phyloP scores from a whole-genome alignment of 2,329 filamentous ascomycete genomes.

The Fonsecaea monophora region DNA sequence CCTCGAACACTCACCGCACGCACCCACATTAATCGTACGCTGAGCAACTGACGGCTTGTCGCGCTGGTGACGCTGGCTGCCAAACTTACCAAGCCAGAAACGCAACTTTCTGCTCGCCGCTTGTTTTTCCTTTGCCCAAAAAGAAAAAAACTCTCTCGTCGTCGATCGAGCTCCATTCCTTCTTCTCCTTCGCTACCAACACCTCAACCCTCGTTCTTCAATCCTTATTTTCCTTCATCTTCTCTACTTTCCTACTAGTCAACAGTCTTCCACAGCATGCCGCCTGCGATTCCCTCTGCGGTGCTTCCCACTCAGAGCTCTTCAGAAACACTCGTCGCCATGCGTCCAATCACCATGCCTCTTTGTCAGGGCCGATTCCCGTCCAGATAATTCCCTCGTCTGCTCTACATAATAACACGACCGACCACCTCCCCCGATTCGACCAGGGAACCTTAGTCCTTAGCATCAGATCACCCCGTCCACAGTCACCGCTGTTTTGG shows the following conservation, averaged over 20 bases:
- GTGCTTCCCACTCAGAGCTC: constrained; percentile 26
- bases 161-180: neutral
- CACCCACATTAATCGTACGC: neutral
- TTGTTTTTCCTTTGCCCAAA: constrained; percentile 3
- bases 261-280: neutral
- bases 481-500: neutral
- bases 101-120: neutral
- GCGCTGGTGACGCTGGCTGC: constrained; percentile 1
- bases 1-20: neutral
- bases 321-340: constrained; percentile 20
- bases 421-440: neutral
- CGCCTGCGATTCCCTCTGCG: neutral
- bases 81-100: constrained; percentile 9
- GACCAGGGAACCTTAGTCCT: neutral
- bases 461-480: neutral
- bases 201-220: neutral
- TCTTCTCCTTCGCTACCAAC: neutral
- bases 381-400: constrained; percentile 35
- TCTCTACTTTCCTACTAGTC: neutral
- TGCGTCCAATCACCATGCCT: constrained; percentile 29
- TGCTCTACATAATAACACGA: neutral
- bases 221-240: neutral
- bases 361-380: constrained; percentile 31
- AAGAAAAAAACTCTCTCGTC: neutral
- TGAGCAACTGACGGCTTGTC: neutral